Base-by-base conservation (phyloP, 805 yeast species). In the Yamadazyma akitaensis region DNA sequence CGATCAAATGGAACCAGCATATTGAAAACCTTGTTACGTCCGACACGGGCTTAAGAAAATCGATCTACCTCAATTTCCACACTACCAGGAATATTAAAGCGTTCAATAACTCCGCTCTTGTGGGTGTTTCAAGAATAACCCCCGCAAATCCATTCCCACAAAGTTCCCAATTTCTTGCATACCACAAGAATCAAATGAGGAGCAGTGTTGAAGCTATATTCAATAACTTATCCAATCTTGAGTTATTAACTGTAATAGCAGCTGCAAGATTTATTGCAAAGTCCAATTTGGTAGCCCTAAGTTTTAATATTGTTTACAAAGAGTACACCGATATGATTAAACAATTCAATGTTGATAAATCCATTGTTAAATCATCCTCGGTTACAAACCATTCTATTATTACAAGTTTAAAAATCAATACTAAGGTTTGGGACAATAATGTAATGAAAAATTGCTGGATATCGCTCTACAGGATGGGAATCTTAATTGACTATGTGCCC, bases 401-500 rank as follows among this genome's bases (percentile, higher is more conserved):
- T 35, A 55, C 68, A 8, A 65, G 63, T 30, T 52, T 72, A 43
- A 64, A 62, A 48, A 58, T 72, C 37, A 63, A 60, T 40, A 69
- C 62, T 21, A 81, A 84, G 54, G 58, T 78, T 5, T 82, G 91
- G 88, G 67, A 81, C 3, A 71, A 81, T 46, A 76, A 70, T 30
- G 78, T 83, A 24, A 73, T 89, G 51, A 73, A 78, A 40, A 78
- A 78, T 34, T 78, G 87, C 32, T 90, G 97, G 97, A 94, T 87
- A 53, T 68, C 76, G 1, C 61, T 90, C 28, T 78, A 77, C 51
- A 67, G 67, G n/a, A 53, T 74, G 25, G 84, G 85, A 1, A 59
- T 88, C 5, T 56, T 87, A 9, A 57, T 74, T 5, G 81, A 77
- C 44, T 68, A 67, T 31, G 63, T 72, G 21, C 73, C 73, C 6